Evolutionary conservation across 2,329 filamentous ascomycete species (phyloP).

Genomic region (Stachybotrys chlorohalonatus): DNA sequence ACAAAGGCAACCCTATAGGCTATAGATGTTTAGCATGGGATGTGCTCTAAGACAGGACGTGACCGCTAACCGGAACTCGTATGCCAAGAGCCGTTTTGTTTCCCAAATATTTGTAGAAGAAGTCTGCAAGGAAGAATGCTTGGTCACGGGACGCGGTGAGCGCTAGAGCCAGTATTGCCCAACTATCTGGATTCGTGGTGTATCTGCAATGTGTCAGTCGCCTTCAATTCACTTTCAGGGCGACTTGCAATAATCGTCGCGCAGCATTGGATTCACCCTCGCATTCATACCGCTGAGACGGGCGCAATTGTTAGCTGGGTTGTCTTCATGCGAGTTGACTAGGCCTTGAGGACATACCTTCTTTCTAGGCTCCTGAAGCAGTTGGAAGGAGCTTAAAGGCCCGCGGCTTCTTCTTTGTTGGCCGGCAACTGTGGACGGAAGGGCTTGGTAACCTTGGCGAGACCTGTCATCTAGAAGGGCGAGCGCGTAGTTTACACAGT

Average conservation of each 20-base stretch:
- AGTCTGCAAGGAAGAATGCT: constrained; percentile 1
- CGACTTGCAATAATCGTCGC: constrained; percentile 1
- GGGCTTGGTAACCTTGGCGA: neutral
- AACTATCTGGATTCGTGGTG: constrained; percentile 1
- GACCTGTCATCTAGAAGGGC: constrained; percentile 1
- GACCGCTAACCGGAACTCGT: neutral
- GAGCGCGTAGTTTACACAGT: neutral
- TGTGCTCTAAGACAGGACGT: neutral
- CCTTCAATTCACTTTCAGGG: neutral
- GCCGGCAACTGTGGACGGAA: neutral
- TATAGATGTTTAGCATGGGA: neutral
- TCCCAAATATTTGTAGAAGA: constrained; percentile 2
- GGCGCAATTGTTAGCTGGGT: neutral
- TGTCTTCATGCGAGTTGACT: neutral
- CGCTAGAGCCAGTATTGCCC: neutral
- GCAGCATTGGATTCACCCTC: constrained; percentile 1
- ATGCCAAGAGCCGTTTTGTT: constrained; percentile 1
- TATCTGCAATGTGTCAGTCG: neutral
- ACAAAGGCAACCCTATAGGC: neutral
- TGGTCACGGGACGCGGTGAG: neutral
- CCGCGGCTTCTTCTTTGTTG: no score
- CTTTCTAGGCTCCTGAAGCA: neutral
- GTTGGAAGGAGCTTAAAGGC: neutral
- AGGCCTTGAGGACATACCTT: neutral
- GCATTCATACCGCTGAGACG: neutral